Evolutionary conservation across 1,284 basidiomycete species (phyloP).

Genomic region (Hymenochaete sp.): DNA sequence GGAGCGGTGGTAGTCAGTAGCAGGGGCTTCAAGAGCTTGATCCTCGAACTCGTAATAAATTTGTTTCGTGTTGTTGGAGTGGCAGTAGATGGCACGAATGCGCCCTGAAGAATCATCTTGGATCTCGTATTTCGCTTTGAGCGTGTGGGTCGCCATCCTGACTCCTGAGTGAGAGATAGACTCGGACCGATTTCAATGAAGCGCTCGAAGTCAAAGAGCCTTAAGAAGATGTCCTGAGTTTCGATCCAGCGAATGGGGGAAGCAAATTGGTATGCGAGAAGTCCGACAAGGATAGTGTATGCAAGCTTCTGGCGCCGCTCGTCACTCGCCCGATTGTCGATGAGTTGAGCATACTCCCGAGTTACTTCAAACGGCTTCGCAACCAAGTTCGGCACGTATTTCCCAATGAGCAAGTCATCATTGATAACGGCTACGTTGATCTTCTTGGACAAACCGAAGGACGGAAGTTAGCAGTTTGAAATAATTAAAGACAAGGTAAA

Average conservation of each 20-base stretch:
- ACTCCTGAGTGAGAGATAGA: slow-evolving; percentile 91
- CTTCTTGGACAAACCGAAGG: slow-evolving; percentile 92
- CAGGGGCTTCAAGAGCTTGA: slow-evolving; percentile 47
- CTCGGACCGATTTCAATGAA: slow-evolving; percentile 94
- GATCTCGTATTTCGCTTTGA: slow-evolving; percentile 93
- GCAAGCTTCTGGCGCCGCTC: slow-evolving; percentile 88
- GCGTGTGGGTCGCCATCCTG: slow-evolving; percentile 91
- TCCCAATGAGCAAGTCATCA: slow-evolving; percentile 85
- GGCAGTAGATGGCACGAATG: slow-evolving; percentile 80
- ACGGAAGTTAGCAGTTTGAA: slow-evolving; percentile 19
- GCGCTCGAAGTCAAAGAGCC: slow-evolving; percentile 83
- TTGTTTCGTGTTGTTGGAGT: slow-evolving; percentile 92
- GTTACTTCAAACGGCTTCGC: slow-evolving; percentile 90
- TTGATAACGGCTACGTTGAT: slow-evolving; percentile 86
- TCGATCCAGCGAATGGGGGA: slow-evolving; percentile 98
- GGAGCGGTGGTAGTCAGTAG: slow-evolving; percentile 33
- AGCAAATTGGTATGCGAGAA: slow-evolving; percentile 93
- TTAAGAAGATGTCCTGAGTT: slow-evolving; percentile 93
- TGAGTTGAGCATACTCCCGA: slow-evolving; percentile 86
- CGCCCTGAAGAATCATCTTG: slow-evolving; percentile 80
- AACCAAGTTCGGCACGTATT: slow-evolving; percentile 96
- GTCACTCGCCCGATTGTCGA: slow-evolving; percentile 79
- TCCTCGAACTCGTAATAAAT: slow-evolving; percentile 98
- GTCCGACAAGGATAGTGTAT: slow-evolving; percentile 91
- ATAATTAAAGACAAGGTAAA: slow-evolving; percentile 16